These are phyloP conservation scores for Penicillium sp. DNA, from an alignment of 2,329 filamentous ascomycete species.

Conservation along the genomic window DNA sequence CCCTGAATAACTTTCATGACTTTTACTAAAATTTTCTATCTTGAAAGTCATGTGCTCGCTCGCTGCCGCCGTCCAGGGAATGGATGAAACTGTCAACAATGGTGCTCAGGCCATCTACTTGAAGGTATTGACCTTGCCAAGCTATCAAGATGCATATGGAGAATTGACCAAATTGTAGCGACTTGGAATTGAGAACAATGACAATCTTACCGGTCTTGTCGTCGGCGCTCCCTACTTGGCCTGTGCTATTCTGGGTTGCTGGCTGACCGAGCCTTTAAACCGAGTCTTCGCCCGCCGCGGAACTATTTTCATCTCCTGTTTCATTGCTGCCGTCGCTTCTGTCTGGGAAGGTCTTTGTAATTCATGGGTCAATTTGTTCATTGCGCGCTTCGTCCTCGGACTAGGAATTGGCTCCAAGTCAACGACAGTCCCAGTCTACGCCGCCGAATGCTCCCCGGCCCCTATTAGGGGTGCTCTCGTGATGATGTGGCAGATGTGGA, in stretches of 20 bases:
- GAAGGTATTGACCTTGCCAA: constrained; percentile 17
- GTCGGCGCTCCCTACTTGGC: constrained; percentile 48
- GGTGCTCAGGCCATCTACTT: constrained; percentile 43
- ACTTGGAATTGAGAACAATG: constrained; percentile 16
- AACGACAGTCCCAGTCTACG: constrained; percentile 48
- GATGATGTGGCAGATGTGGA: constrained; percentile 55
- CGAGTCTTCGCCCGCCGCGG: constrained; percentile 46
- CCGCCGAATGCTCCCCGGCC: constrained; percentile 49
- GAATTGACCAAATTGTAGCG: constrained; percentile 1
- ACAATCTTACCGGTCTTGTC: constrained; percentile 43
- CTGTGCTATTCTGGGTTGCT: constrained; percentile 47
- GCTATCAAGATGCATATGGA: neutral
- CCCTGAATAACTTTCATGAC: neutral
- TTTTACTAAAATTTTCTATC: neutral
- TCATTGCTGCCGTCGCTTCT: constrained; percentile 43
- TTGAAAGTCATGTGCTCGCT: constrained; percentile 48
- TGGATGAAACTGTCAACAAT: constrained; percentile 53
- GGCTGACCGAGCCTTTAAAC: constrained; percentile 50
- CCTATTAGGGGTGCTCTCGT: constrained; percentile 51
- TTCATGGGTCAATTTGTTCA: constrained; percentile 44
- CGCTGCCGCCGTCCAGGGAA: constrained; percentile 55
- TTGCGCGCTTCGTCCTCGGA: constrained; percentile 44
- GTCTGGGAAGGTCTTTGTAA: constrained; percentile 45
- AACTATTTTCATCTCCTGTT: constrained; percentile 43
- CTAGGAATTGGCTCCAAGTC: constrained; percentile 45